Evolutionary conservation across 2,329 filamentous ascomycete species (phyloP).

Genomic region (Cadophora gregata): DNA sequence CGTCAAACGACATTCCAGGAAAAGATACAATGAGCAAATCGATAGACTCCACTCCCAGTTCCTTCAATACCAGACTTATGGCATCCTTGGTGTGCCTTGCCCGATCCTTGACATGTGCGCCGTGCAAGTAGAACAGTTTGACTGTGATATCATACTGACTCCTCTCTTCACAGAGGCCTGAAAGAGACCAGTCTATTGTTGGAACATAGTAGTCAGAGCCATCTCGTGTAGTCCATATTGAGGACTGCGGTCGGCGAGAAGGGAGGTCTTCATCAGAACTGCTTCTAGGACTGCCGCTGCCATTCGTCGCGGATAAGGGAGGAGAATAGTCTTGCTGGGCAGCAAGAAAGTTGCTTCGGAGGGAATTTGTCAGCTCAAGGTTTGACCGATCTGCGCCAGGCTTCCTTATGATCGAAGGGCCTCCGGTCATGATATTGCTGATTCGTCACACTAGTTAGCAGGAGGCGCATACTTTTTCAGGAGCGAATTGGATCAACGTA

Average conservation of each 20-base stretch:
- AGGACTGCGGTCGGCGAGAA: conserved; percentile 40
- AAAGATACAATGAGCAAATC: conserved; percentile 94
- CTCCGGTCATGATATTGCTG: conserved; percentile 67
- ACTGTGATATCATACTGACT: conserved; percentile 92
- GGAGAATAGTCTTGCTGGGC: conserved; percentile 68
- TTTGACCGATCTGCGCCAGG: conserved; percentile 84
- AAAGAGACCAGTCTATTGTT: conserved; percentile 72
- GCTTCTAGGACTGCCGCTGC: conserved; percentile 37
- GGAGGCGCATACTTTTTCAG: not conserved
- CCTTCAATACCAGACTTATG: conserved; percentile 78
- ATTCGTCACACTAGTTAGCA: conserved; percentile 25
- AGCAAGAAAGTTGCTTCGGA: conserved; percentile 81
- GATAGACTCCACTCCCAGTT: conserved; percentile 76
- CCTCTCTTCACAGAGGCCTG: conserved; percentile 79
- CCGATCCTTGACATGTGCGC: conserved; percentile 67
- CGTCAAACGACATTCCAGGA: conserved; percentile 91
- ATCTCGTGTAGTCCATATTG: conserved; percentile 72
- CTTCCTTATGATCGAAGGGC: conserved; percentile 83
- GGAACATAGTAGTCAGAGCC: conserved; percentile 75
- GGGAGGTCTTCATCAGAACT: conserved; percentile 41
- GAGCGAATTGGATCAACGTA: conserved; percentile 52
- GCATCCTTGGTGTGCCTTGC: conserved; percentile 78
- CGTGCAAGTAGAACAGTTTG: conserved; percentile 91
- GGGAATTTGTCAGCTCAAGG: conserved; percentile 86
- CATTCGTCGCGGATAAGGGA: conserved; percentile 46